Evolutionary conservation across 1,284 basidiomycete genomes (phyloP).

Genomic region (Ustanciosporium gigantosporum): DNA sequence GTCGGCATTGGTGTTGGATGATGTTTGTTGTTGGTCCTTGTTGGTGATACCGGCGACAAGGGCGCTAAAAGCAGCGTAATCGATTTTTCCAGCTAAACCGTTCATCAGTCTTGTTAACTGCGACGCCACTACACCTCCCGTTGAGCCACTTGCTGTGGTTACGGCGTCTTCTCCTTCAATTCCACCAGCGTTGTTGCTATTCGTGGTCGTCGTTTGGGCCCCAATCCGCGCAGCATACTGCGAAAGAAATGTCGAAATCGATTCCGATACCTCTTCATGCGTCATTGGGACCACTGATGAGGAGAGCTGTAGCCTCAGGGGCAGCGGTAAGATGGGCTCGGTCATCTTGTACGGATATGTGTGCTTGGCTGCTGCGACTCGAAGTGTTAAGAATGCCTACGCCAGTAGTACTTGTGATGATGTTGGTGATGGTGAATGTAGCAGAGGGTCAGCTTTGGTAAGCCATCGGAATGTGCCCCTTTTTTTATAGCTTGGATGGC

Average conservation of each 20-base stretch:
- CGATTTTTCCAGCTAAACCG: constrained; percentile 20
- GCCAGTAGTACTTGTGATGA: too few relatives aligned
- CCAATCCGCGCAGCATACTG: constrained; percentile 26
- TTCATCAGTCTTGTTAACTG: constrained; percentile 28
- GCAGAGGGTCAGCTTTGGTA: too few relatives aligned
- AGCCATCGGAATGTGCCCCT: too few relatives aligned
- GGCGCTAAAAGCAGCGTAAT: constrained; percentile 8
- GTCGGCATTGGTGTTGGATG: too few relatives aligned
- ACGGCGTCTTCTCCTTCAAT: too few relatives aligned
- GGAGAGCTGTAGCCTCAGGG: constrained; percentile 13
- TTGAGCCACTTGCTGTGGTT: constrained; percentile 1
- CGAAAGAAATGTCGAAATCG: constrained; percentile 16
- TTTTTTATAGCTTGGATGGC: too few relatives aligned
- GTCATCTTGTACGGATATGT: constrained; percentile 6
- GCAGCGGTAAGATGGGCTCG: constrained; percentile 26
- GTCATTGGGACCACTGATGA: neutral
- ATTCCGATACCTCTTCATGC: constrained; percentile 3
- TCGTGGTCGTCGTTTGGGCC: constrained; percentile 3
- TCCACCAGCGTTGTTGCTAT: neutral
- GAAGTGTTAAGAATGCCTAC: too few relatives aligned
- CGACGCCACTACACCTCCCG: constrained; percentile 23
- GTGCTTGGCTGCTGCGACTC: too few relatives aligned
- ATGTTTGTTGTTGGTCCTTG: too few relatives aligned
- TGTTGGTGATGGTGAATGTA: too few relatives aligned
- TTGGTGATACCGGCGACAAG: constrained; percentile 6